phyloP scores from a whole-genome alignment of 2,329 filamentous ascomycete species.

The Aureobasidium sp. region DNA sequence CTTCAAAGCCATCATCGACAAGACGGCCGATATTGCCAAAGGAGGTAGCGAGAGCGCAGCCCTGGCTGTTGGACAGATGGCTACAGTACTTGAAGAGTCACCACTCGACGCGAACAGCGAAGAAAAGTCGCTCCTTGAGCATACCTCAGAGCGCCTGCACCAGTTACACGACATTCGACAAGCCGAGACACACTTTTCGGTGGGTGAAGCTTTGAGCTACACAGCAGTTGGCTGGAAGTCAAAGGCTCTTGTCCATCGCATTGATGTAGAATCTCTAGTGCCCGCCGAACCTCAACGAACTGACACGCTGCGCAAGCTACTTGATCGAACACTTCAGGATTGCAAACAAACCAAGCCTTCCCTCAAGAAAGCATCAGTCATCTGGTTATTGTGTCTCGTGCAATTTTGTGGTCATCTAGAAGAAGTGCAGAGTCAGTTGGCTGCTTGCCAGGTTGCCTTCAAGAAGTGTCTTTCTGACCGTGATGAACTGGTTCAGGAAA shows the following conservation, averaged over 20 bases:
- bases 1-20: conserved; percentile 43
- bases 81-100: conserved; percentile 50
- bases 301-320: conserved; percentile 42
- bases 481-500: conserved; percentile 93
- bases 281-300: conserved; percentile 31
- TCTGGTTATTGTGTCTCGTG: conserved; percentile 88
- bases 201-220: conserved; percentile 79
- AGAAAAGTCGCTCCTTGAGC: conserved; percentile 35
- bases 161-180: conserved; percentile 75
- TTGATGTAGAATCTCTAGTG: conserved; percentile 59
- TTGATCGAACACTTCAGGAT: conserved; percentile 67
- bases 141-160: conserved; percentile 61
- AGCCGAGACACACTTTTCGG: conserved; percentile 79
- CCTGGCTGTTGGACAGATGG: conserved; percentile 66
- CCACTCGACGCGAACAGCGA: conserved; percentile 24
- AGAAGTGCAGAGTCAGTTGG: conserved; percentile 63
- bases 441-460: conserved; percentile 78
- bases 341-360: conserved; percentile 82
- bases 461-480: conserved; percentile 78
- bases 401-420: conserved; percentile 78
- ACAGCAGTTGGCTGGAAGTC: conserved; percentile 76
- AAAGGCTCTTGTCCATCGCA: conserved; percentile 61
- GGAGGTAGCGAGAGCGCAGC: conserved; percentile 77
- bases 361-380: conserved; percentile 81
- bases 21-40: conserved; percentile 61